Percentiles rank a stretch among this genome's conserved stretches.
Evolutionary conservation across 2,329 filamentous ascomycete genomes (phyloP).

Genomic region (Whalleya microplaca): DNA sequence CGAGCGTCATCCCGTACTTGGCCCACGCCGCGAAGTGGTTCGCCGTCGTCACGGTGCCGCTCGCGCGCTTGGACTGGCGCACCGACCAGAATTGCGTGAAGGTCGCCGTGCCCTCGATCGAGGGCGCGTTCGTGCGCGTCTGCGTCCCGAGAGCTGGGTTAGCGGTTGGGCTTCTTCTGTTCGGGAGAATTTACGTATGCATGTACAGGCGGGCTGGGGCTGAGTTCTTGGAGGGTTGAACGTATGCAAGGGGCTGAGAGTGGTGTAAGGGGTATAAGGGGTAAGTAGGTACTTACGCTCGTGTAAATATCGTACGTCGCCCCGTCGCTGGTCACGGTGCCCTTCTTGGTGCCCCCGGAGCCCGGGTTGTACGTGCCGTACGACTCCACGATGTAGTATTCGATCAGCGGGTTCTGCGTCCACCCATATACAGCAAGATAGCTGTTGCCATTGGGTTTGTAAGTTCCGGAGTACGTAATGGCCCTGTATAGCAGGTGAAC

Average conservation of each 20-base stretch:
- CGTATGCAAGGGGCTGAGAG: no score
- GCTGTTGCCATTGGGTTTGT: conserved; percentile 41
- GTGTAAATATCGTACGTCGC: conserved; percentile 56
- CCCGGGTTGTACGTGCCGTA: conserved; percentile 54
- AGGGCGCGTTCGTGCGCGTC: conserved; percentile 54
- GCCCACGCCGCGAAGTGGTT: conserved; percentile 60
- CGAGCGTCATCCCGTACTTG: conserved; percentile 51
- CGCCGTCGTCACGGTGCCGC: conserved; percentile 55
- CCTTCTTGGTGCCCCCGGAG: conserved; percentile 51
- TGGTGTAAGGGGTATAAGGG: not conserved
- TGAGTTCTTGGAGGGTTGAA: no score
- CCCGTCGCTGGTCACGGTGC: conserved; percentile 55
- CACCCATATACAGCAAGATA: conserved; percentile 64
- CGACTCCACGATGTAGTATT: conserved; percentile 62
- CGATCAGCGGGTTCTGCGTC: conserved; percentile 42
- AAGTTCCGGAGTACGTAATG: conserved; percentile 43
- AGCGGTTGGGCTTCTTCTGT: no score
- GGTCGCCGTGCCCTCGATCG: conserved; percentile 56
- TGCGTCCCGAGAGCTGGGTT: not conserved
- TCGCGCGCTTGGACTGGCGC: conserved; percentile 51
- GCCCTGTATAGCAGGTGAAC: conserved; percentile 21
- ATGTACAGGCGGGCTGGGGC: no score
- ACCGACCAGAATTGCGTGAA: conserved; percentile 58
- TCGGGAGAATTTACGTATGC: no score
- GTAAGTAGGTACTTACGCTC: conserved; percentile 29